Base-by-base conservation (phyloP, 177 flowering plant genomes). In the Tripterygium wilfordii region DNA sequence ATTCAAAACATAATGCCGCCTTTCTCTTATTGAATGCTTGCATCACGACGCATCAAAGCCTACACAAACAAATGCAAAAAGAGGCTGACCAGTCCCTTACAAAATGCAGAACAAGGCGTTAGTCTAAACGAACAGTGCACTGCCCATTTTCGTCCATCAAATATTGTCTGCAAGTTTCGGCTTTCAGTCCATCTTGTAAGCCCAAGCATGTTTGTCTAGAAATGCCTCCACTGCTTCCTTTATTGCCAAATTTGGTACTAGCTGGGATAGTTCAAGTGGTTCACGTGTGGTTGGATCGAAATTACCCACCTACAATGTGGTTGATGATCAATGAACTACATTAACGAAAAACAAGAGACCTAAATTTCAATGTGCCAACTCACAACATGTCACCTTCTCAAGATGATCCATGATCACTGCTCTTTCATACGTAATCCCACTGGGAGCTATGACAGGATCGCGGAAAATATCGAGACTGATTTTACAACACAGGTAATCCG, bases 381-480 rank as follows among this genome's bases (percentile, higher is more conserved):
- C n/a, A 21, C 20, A n/a, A 38, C 36, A 31, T n/a, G n/a, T 63
- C 50, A 92, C 99, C 99, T 85, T 80, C 40, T 72, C 48, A 29
- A 92, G 76, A 78, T 94, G 99, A 1, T 85, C 86, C 46, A 87
- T 66, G 51, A 94, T 61, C 48, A 74, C 85, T 24, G 84, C 74
- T 61, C 96, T 76, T 65, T 94, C 99, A 46, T 89, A 94, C 28
- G 99, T 71, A 40, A 85, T 48, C 27, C 99, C 99, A 67, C 96
- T 77, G 2, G 99, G 99, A 51, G 86, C 65, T 54, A 94, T 89
- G 49, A 94, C 95, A 53, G 96, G 95, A 70, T 94, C 97, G 25
- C 90, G 85, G 47, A 79, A 79, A 10, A 94, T 78, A 33, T 94
- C 97, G 4, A 89, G 88, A 0, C 91, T 84, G 28, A 92, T 84